Conservation (phyloP, 495 filamentous ascomycete genomes). For the Penicillium paxilli region DNA sequence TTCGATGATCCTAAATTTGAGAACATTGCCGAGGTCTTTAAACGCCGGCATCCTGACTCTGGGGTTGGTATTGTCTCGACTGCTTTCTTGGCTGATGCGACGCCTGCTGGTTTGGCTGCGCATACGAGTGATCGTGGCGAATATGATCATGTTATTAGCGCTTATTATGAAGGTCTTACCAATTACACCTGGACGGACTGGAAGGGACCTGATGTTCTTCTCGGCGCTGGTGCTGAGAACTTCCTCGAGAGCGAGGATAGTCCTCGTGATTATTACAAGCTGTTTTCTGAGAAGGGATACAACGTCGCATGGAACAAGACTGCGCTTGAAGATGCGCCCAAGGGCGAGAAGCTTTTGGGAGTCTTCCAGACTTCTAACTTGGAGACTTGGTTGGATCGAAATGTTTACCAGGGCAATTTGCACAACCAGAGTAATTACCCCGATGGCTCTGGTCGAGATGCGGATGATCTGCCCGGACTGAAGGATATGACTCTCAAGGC, state of each 20-base stretch:
- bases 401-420: conserved; percentile 66
- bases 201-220: conserved; percentile 68
- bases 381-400: conserved; percentile 71
- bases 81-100: conserved; percentile 71
- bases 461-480: conserved; percentile 67
- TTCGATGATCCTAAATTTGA: conserved; percentile 79
- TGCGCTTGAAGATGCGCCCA: conserved; percentile 50
- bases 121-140: conserved; percentile 63
- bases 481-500: conserved; percentile 84
- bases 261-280: conserved; percentile 65
- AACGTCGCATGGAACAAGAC: conserved; percentile 67
- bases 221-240: conserved; percentile 72
- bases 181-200: conserved; percentile 68
- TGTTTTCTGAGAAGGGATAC: conserved; percentile 66
- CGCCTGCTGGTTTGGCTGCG: conserved; percentile 65
- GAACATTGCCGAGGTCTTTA: conserved; percentile 70
- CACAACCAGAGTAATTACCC: conserved; percentile 60
- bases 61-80: conserved; percentile 62
- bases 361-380: conserved; percentile 68
- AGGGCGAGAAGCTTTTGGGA: conserved; percentile 59
- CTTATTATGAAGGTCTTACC: conserved; percentile 55
- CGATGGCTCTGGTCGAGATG: conserved; percentile 54
- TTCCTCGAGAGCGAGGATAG: conserved; percentile 48
- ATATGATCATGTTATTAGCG: conserved; percentile 64
- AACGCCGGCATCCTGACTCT: conserved; percentile 55